Conservation (phyloP, 1,284 basidiomycete genomes). For the Moesziomyces parantarcticus region DNA sequence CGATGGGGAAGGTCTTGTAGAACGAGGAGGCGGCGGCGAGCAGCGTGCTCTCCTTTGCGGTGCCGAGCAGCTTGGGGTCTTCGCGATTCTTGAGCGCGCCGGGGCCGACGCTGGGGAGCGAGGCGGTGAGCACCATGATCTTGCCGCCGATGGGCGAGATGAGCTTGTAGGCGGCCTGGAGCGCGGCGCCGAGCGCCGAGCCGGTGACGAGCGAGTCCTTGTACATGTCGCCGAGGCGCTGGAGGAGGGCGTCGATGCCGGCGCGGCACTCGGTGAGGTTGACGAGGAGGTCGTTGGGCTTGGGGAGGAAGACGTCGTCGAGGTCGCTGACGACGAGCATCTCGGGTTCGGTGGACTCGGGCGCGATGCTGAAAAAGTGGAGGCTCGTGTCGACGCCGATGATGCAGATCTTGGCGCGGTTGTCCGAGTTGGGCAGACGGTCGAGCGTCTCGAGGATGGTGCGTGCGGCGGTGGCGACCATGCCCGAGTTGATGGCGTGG, state of each 20-base stretch:
- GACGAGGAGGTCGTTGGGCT: slow-evolving; percentile 92
- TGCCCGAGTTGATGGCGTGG: slow-evolving; percentile 79
- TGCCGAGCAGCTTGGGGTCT: slow-evolving; percentile 94
- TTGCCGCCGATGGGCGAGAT: slow-evolving; percentile 95
- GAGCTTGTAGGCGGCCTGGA: slow-evolving; percentile 95
- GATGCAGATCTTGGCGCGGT: slow-evolving; percentile 89
- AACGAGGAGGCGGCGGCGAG: slow-evolving; percentile 78
- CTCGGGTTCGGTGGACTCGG: slow-evolving; percentile 83
- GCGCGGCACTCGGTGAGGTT: slow-evolving; percentile 88
- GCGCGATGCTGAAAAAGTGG: slow-evolving; percentile 92
- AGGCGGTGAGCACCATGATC: slow-evolving; percentile 87
- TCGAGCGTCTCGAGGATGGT: slow-evolving; percentile 95
- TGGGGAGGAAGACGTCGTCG: slow-evolving; percentile 96
- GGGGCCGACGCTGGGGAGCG: slow-evolving; percentile 86
- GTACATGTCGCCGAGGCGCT: slow-evolving; percentile 93
- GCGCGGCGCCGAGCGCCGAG: slow-evolving; percentile 92
- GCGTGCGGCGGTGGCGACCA: slow-evolving; percentile 96
- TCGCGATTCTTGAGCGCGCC: slow-evolving; percentile 95
- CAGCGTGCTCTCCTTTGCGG: slow-evolving; percentile 77
- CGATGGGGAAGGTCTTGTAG: slow-evolving; percentile 99
- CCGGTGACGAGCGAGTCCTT: slow-evolving; percentile 89
- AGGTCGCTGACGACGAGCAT: slow-evolving; percentile 98
- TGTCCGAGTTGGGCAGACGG: slow-evolving; percentile 92
- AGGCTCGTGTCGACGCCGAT: slow-evolving; percentile 91
- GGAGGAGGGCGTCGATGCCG: slow-evolving; percentile 84